phyloP scores from a whole-genome alignment of 2,329 filamentous ascomycete genomes.

The Dactylonectria macrodidyma region DNA sequence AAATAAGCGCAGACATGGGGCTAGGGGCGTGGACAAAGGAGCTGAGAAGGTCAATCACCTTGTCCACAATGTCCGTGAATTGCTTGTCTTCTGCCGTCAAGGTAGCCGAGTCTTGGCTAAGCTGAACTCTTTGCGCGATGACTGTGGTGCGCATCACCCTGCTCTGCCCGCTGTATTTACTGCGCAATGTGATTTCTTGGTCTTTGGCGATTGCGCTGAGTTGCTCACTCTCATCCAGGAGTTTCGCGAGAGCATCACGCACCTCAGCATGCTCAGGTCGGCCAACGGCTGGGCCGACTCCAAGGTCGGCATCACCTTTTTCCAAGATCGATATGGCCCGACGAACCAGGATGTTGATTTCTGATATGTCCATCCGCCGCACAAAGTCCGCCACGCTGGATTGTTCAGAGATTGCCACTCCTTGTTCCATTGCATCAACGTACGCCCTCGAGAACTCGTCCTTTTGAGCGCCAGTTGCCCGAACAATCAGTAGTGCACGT shows the following conservation, averaged over 20 bases:
- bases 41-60: constrained; percentile 50
- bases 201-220: constrained; percentile 63
- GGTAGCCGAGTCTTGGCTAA: constrained; percentile 81
- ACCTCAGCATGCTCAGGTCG: constrained; percentile 52
- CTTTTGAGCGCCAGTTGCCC: constrained; percentile 54
- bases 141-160: constrained; percentile 83
- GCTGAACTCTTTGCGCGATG: constrained; percentile 84
- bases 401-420: constrained; percentile 66
- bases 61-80: constrained; percentile 77
- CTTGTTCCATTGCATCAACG: constrained; percentile 71
- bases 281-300: constrained; percentile 51
- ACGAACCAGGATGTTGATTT: constrained; percentile 47
- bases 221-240: constrained; percentile 62
- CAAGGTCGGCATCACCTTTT: constrained; percentile 56
- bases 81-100: constrained; percentile 79
- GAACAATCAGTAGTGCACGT: constrained; percentile 63
- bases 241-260: constrained; percentile 53
- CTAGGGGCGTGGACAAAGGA: constrained; percentile 43
- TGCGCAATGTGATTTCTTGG: constrained; percentile 71
- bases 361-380: constrained; percentile 66
- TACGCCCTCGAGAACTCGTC: constrained; percentile 70
- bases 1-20: constrained; percentile 67
- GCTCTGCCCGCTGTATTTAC: constrained; percentile 80
- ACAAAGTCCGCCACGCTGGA: constrained; percentile 70
- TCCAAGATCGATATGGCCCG: constrained; percentile 48